These are phyloP conservation scores for Trichoderma sp. DNA, from an alignment of 2,329 filamentous ascomycete genomes.

Conservation along the genomic window DNA sequence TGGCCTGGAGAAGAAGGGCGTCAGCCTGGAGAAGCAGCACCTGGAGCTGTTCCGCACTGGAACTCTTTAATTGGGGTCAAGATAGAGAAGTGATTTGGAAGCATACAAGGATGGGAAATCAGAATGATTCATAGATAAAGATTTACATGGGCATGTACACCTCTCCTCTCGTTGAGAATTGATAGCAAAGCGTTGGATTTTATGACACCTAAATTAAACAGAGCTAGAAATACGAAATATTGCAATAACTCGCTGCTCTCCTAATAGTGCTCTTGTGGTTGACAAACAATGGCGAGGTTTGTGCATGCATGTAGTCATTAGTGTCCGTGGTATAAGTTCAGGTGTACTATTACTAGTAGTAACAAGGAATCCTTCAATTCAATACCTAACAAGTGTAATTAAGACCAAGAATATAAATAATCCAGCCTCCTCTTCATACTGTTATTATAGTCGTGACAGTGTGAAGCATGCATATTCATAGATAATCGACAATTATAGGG, in stretches of 20 bases:
- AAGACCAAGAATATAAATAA: not conserved
- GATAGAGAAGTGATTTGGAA: not conserved
- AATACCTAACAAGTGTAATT: too few relatives aligned
- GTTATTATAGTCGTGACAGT: not conserved
- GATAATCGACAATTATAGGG: not conserved
- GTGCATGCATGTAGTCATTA: too few relatives aligned
- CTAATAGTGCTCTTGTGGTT: not conserved
- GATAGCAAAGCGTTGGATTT: not conserved
- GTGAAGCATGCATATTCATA: not conserved
- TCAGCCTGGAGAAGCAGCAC: conserved; percentile 59
- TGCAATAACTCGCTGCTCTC: not conserved
- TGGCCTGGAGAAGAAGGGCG: conserved; percentile 56
- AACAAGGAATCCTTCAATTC: too few relatives aligned
- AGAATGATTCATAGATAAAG: not conserved
- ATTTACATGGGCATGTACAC: not conserved
- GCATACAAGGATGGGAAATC: not conserved
- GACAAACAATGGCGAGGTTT: too few relatives aligned
- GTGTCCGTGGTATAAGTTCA: too few relatives aligned
- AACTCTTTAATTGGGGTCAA: not conserved
- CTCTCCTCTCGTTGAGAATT: conserved; percentile 4
- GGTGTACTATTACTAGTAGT: too few relatives aligned
- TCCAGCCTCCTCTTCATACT: not conserved
- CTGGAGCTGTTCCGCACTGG: conserved; percentile 70
- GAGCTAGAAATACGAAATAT: not conserved
- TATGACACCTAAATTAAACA: not conserved